Percentiles rank a stretch among this genome's conserved stretches.
Evolutionary conservation across 805 yeast species (phyloP).

Genomic region (Saturnispora silvae): DNA sequence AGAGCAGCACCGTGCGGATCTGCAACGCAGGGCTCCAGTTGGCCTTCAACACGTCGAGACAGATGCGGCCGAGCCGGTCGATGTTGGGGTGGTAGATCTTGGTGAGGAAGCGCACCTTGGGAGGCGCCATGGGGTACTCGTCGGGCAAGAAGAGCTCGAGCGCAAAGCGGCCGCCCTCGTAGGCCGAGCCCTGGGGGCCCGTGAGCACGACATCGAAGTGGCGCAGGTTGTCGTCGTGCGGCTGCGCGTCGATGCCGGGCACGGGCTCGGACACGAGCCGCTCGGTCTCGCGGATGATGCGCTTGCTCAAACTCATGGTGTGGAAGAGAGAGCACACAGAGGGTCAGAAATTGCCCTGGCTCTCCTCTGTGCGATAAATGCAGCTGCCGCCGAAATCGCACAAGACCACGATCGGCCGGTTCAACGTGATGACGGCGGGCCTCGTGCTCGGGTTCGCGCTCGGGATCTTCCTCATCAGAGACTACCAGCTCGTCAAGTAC

Average conservation of each 20-base stretch:
- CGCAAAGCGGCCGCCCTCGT: constrained; percentile 69
- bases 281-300: constrained; percentile 94
- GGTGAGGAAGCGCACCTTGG: constrained; percentile 87
- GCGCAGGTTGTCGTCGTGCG: constrained; percentile 89
- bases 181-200: constrained; percentile 88
- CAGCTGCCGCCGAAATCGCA: too few relatives aligned
- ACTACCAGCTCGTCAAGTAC: constrained; percentile 30
- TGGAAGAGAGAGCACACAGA: neutral
- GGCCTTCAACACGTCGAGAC: constrained; percentile 93
- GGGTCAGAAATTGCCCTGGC: constrained; percentile 13
- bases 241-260: constrained; percentile 87
- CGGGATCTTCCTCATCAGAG: constrained; percentile 23
- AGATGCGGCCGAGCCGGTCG: constrained; percentile 90
- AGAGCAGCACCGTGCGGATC: constrained; percentile 80
- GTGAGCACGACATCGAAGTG: constrained; percentile 86
- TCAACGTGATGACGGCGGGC: constrained; percentile 20
- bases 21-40: constrained; percentile 99
- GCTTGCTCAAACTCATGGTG: constrained; percentile 50
- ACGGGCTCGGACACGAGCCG: constrained; percentile 89
- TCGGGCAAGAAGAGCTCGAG: constrained; percentile 87
- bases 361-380: too few relatives aligned
- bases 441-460: constrained; percentile 19
- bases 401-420: constrained; percentile 22
- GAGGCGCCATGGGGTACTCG: constrained; percentile 97
- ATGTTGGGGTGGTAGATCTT: constrained; percentile 94